These are phyloP conservation scores for Marchantia paleacea DNA, from an alignment of 225 moss, liverwort and hornwort species.

Conservation along the genomic window DNA sequence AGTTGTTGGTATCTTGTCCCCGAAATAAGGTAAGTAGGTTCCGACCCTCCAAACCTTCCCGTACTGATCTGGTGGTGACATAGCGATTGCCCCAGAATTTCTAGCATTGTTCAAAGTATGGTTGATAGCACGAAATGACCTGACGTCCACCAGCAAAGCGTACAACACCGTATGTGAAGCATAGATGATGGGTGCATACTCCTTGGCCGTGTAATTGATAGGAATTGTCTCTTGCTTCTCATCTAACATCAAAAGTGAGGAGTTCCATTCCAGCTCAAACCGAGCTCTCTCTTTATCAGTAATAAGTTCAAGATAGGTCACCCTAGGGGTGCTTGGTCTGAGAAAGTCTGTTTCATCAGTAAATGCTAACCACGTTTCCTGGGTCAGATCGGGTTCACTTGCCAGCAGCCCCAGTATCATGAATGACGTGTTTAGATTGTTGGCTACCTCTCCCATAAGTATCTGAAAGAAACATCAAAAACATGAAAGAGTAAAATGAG, in stretches of 20 bases:
- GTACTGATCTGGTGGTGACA: constrained; percentile 50
- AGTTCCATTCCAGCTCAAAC: constrained; percentile 56
- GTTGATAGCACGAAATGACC: constrained; percentile 25
- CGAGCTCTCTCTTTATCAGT: constrained; percentile 36
- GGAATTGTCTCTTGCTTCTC: neutral
- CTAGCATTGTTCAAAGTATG: constrained; percentile 34
- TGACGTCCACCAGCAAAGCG: constrained; percentile 31
- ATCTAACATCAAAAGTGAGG: constrained; percentile 20
- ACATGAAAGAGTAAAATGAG: neutral
- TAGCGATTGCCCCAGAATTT: constrained; percentile 19
- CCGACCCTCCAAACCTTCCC: constrained; percentile 36
- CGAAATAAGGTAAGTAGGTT: constrained; percentile 50
- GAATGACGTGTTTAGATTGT: constrained; percentile 76
- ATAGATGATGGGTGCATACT: constrained; percentile 41
- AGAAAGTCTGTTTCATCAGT: constrained; percentile 65
- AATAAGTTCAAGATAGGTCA: constrained; percentile 51
- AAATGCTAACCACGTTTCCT: constrained; percentile 49
- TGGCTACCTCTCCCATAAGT: constrained; percentile 68
- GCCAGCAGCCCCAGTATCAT: constrained; percentile 72
- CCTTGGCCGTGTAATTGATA: constrained; percentile 6
- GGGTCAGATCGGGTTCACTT: constrained; percentile 43
- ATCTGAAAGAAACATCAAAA: constrained; percentile 35
- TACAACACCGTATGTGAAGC: constrained; percentile 11
- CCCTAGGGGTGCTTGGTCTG: constrained; percentile 59
- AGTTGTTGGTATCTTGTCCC: constrained; percentile 31